A percentile compares a stretch with the other conserved stretches of the same genome.
Conservation (phyloP, 345 rosid species). For the Psidium guajava region DNA sequence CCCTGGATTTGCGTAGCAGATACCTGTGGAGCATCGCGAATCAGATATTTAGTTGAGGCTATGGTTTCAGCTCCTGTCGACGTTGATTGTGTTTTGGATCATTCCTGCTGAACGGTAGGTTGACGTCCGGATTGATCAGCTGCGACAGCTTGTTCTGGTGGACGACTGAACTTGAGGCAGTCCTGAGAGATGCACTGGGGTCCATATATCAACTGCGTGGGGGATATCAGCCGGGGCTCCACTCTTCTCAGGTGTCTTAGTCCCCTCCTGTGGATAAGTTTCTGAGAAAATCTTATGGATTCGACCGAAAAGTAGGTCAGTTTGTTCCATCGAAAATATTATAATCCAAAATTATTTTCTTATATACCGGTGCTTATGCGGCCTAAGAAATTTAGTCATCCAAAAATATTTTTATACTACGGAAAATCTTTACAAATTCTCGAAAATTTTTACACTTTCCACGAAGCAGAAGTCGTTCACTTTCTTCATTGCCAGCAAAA, state of each 20-base stretch:
- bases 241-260: neutral
- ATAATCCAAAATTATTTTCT: too few relatives aligned
- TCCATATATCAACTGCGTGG: neutral
- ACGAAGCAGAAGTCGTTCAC: neutral
- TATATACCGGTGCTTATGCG: too few relatives aligned
- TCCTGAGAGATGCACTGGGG: neutral
- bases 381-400: too few relatives aligned
- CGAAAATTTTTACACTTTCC: neutral
- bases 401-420: neutral
- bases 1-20: neutral
- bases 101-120: neutral
- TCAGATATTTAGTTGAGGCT: neutral
- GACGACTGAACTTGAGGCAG: neutral
- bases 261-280: neutral
- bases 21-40: neutral
- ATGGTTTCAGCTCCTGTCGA: rapidly evolving
- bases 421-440: too few relatives aligned
- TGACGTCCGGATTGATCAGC: neutral
- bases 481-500: too few relatives aligned
- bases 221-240: neutral
- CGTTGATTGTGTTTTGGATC: neutral
- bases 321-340: neutral
- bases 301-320: neutral
- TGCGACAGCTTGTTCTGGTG: neutral
- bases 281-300: neutral